These are phyloP conservation scores for Pezizomycotina sp. DNA, from an alignment of 2,329 filamentous ascomycete genomes.

Conservation along the genomic window DNA sequence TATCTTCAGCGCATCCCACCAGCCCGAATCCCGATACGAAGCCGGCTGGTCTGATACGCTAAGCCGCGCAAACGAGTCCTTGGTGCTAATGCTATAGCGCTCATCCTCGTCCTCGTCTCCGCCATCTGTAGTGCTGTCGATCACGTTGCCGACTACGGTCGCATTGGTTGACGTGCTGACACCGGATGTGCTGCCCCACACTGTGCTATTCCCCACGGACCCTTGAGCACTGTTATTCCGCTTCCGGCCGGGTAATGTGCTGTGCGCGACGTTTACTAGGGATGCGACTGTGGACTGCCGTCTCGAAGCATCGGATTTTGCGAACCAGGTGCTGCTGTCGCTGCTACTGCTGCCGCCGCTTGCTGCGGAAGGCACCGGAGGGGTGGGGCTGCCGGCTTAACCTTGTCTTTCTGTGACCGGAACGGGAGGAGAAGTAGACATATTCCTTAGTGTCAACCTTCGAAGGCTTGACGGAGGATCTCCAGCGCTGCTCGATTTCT, in stretches of 20 bases:
- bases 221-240: slow-evolving; percentile 7
- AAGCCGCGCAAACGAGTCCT: slow-evolving; percentile 7
- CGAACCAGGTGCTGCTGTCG: slow-evolving; percentile 11
- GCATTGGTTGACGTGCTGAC: background rate
- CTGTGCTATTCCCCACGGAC: slow-evolving; percentile 9
- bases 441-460: too few species aligned
- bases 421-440: slow-evolving; percentile 17
- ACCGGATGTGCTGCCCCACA: slow-evolving; percentile 11
- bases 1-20: slow-evolving; percentile 15
- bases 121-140: slow-evolving; percentile 8
- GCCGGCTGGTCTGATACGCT: slow-evolving; percentile 2
- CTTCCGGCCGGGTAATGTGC: slow-evolving; percentile 11
- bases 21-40: slow-evolving; percentile 7
- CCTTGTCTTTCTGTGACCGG: slow-evolving; percentile 11
- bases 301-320: too few species aligned
- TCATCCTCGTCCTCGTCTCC: background rate
- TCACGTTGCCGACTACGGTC: background rate
- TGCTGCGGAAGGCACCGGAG: background rate
- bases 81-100: slow-evolving; percentile 10
- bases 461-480: too few species aligned
- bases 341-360: slow-evolving; percentile 6
- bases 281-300: slow-evolving; percentile 17
- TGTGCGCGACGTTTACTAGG: slow-evolving; percentile 8
- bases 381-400: slow-evolving; percentile 5
- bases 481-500: too few species aligned